Percentiles rank a stretch among this genome's conserved stretches.
These are phyloP conservation scores for Cadophora gregata DNA, from an alignment of 2,329 filamentous ascomycete genomes.

Conservation along the genomic window DNA sequence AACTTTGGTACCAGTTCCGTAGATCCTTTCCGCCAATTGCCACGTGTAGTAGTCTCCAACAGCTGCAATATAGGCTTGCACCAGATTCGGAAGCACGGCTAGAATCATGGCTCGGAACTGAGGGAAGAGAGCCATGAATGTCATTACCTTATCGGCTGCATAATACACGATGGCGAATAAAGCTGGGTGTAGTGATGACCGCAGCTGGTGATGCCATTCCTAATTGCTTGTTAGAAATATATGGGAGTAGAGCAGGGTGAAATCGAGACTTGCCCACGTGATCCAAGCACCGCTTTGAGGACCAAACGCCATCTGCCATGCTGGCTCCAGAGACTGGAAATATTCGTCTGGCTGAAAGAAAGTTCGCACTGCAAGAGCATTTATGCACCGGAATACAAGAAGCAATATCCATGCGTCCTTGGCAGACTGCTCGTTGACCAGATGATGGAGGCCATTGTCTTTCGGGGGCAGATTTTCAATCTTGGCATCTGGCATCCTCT, in stretches of 20 bases:
- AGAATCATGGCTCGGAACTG: conserved; percentile 69
- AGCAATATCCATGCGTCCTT: conserved; percentile 45
- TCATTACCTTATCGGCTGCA: conserved; percentile 61
- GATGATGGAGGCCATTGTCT: conserved; percentile 35
- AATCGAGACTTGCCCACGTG: conserved; percentile 77
- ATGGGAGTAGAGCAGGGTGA: background rate
- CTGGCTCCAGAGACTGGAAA: conserved; percentile 94
- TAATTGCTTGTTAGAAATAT: conserved; percentile 48
- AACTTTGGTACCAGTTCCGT: conserved; percentile 67
- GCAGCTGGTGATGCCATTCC: conserved; percentile 91
- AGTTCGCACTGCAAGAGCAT: conserved; percentile 78
- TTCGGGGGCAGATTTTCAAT: conserved; percentile 19
- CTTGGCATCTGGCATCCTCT: background rate
- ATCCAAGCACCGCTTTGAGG: conserved; percentile 81
- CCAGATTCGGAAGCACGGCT: conserved; percentile 72
- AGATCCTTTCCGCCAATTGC: conserved; percentile 76
- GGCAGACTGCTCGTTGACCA: conserved; percentile 40
- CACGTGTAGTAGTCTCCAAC: conserved; percentile 86
- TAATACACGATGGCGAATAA: conserved; percentile 82
- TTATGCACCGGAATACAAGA: conserved; percentile 76
- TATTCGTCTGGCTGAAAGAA: conserved; percentile 99
- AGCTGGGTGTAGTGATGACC: conserved; percentile 89
- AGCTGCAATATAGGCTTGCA: conserved; percentile 81
- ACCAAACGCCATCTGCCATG: conserved; percentile 89
- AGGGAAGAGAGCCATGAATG: conserved; percentile 58